Conservation (phyloP, 164 flowering plant genomes). For the Warburgia ugandensis region DNA sequence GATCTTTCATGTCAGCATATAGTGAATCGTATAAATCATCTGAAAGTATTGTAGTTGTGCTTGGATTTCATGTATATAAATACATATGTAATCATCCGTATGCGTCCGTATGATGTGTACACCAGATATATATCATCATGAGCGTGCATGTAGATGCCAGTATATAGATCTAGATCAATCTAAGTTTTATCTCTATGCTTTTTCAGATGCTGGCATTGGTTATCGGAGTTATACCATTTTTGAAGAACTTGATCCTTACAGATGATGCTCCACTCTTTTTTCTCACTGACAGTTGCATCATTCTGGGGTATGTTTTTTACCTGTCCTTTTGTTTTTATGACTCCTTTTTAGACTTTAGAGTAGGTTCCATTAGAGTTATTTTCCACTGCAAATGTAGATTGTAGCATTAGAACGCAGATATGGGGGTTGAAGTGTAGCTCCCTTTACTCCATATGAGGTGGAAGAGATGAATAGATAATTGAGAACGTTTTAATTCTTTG, state of each 20-base stretch:
- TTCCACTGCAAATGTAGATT: too few relatives aligned
- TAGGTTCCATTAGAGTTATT: too few relatives aligned
- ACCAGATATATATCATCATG: neutral
- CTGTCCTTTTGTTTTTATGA: neutral
- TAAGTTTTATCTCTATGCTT: neutral
- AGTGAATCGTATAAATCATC: too few relatives aligned
- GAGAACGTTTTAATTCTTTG: too few relatives aligned
- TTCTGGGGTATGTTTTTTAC: slow-evolving; percentile 72
- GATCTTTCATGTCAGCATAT: too few relatives aligned
- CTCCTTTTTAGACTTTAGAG: neutral
- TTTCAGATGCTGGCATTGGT: slow-evolving; percentile 76
- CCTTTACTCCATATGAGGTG: too few relatives aligned
- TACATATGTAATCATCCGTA: neutral
- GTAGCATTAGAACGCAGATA: too few relatives aligned
- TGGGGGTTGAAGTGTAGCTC: too few relatives aligned
- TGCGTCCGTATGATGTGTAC: neutral
- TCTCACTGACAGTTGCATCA: slow-evolving; percentile 92
- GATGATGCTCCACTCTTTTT: slow-evolving; percentile 88
- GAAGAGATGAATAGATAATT: too few relatives aligned
- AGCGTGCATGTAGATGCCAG: neutral
- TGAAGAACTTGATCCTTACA: slow-evolving; percentile 68
- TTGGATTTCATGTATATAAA: too few relatives aligned
- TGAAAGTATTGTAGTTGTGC: too few relatives aligned
- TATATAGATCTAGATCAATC: neutral
- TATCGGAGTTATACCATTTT: slow-evolving; percentile 68